Conservation (phyloP, 2,329 filamentous ascomycete species). For the Alternaria consortialis region DNA sequence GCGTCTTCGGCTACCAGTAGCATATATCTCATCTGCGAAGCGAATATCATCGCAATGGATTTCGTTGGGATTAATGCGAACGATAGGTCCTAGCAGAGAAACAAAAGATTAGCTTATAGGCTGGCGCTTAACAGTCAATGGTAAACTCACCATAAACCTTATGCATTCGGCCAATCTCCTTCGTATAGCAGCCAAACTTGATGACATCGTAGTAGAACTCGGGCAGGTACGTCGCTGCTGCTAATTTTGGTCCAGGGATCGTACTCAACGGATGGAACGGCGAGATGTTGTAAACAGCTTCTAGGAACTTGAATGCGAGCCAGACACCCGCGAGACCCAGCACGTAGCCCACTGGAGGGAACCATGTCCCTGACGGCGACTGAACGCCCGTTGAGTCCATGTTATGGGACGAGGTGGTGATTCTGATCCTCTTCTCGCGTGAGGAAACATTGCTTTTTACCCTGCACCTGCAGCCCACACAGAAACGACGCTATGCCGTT, state of each 20-base stretch:
- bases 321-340: slow-evolving; percentile 20
- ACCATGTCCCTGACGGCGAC: neutral
- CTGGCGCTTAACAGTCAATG: neutral
- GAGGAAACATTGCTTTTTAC: neutral
- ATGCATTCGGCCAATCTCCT: slow-evolving; percentile 50
- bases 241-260: slow-evolving; percentile 47
- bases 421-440: neutral
- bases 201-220: slow-evolving; percentile 52
- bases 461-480: neutral
- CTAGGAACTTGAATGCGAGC: slow-evolving; percentile 24
- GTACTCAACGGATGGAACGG: slow-evolving; percentile 39
- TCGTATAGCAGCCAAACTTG: slow-evolving; percentile 41
- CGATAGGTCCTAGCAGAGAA: slow-evolving; percentile 37
- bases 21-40: slow-evolving; percentile 44
- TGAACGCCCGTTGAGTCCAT: neutral
- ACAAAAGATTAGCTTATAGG: neutral
- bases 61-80: slow-evolving; percentile 47
- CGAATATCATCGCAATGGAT: slow-evolving; percentile 42
- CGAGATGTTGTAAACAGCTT: slow-evolving; percentile 37
- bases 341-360: slow-evolving; percentile 1
- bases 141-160: slow-evolving; percentile 42
- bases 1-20: slow-evolving; percentile 35
- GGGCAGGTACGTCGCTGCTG: slow-evolving; percentile 46
- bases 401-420: neutral
- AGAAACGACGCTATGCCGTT: neutral